Conservation (phyloP, 2,329 filamentous ascomycete species). For the Penicillium brasilianum region DNA sequence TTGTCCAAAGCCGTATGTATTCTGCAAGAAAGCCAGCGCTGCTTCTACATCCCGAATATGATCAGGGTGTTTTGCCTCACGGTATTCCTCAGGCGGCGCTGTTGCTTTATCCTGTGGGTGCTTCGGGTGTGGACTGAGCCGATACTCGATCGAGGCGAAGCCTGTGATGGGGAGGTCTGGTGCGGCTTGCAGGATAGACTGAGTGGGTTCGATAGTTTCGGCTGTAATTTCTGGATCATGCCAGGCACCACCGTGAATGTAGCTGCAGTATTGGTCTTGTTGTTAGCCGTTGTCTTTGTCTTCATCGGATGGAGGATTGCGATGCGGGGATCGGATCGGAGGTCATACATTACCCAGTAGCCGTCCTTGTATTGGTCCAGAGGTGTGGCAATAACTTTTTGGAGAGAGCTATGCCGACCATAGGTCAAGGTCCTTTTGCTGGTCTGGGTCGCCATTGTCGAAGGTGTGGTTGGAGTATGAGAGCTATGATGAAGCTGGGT, state of each 20-base stretch:
- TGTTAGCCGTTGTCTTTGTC: slow-evolving; percentile 9
- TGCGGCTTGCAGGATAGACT: slow-evolving; percentile 38
- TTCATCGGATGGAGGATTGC: background rate
- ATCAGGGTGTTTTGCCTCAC: slow-evolving; percentile 50
- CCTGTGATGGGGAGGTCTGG: slow-evolving; percentile 40
- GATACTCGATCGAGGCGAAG: slow-evolving; percentile 54
- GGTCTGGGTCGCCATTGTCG: slow-evolving; percentile 35
- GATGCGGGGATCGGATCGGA: slow-evolving; percentile 5
- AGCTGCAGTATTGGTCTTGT: slow-evolving; percentile 31
- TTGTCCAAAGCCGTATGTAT: slow-evolving; percentile 44
- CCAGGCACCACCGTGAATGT: slow-evolving; percentile 58
- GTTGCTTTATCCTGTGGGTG: slow-evolving; percentile 43
- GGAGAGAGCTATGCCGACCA: slow-evolving; percentile 39
- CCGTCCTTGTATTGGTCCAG: slow-evolving; percentile 28
- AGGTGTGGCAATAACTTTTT: slow-evolving; percentile 40
- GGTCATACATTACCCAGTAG: slow-evolving; percentile 49
- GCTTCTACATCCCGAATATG: slow-evolving; percentile 50
- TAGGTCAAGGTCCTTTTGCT: slow-evolving; percentile 32
- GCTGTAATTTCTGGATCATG: slow-evolving; percentile 51
- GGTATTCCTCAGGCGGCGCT: slow-evolving; percentile 37
- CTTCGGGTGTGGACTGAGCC: slow-evolving; percentile 50
- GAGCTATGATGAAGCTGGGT: background rate
- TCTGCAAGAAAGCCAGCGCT: slow-evolving; percentile 49
- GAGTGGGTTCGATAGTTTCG: slow-evolving; percentile 42
- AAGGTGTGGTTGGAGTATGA: slow-evolving; percentile 15